A percentile compares a stretch with the other conserved stretches of the same genome.
phyloP scores from a whole-genome alignment of 805 yeast genomes.

The Pachysolen tannophilus region DNA sequence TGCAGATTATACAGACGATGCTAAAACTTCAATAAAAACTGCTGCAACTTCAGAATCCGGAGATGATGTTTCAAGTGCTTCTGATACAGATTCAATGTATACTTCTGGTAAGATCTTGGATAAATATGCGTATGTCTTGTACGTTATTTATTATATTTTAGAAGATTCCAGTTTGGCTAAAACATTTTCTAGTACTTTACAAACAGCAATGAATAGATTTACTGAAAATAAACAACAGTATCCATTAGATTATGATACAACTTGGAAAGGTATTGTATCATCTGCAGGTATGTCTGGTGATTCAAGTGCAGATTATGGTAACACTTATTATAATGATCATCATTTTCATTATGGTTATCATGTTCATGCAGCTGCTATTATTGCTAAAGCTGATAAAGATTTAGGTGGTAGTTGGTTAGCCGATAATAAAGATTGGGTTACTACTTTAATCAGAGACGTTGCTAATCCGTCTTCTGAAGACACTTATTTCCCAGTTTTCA shows the following conservation, averaged over 20 bases:
- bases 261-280: conserved; percentile 70
- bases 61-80: conserved; percentile 43
- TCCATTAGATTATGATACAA: conserved; percentile 69
- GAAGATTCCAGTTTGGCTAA: conserved; percentile 43
- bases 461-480: conserved; percentile 49
- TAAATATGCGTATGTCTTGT: conserved; percentile 78
- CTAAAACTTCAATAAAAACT: conserved; percentile 26
- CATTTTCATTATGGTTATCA: conserved; percentile 75
- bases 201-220: conserved; percentile 60
- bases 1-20: conserved; percentile 4
- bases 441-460: conserved; percentile 48
- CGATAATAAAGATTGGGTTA: conserved; percentile 38
- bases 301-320: conserved; percentile 59
- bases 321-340: conserved; percentile 65
- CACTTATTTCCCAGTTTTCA: conserved; percentile 46
- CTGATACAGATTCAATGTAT: conserved; percentile 68
- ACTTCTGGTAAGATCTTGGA: conserved; percentile 82
- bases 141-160: conserved; percentile 58
- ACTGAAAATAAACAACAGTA: conserved; percentile 54
- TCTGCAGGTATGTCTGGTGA: conserved; percentile 46
- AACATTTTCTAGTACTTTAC: conserved; percentile 46
- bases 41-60: conserved; percentile 42
- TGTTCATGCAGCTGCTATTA: conserved; percentile 60
- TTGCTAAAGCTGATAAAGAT: conserved; percentile 44
- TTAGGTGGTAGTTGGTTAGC: conserved; percentile 41